A percentile compares a stretch with the other conserved stretches of the same genome.
phyloP scores from a whole-genome alignment of 257 asterid species.

The Craterostigma plantagineum region DNA sequence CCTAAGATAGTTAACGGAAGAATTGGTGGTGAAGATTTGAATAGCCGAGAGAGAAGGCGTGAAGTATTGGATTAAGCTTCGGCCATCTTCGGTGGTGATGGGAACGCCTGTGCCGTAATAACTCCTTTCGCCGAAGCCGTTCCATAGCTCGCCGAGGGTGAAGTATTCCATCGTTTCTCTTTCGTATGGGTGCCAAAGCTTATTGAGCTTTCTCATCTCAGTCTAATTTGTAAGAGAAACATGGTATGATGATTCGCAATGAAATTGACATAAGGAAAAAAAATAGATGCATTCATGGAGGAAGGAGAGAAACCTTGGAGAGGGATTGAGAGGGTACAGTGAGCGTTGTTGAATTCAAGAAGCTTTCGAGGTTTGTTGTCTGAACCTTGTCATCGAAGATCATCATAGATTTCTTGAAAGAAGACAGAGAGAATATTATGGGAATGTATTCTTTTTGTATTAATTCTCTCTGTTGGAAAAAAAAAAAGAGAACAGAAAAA shows the following conservation, averaged over 20 bases:
- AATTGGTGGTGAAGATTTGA: slow-evolving; percentile 78
- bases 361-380: slow-evolving; percentile 39
- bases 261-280: not conserved
- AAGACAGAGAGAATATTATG: too few species aligned
- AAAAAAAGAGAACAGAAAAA: slow-evolving; percentile 18
- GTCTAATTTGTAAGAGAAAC: slow-evolving; percentile 23
- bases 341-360: slow-evolving; percentile 43
- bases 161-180: slow-evolving; percentile 75
- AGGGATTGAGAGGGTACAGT: slow-evolving; percentile 31
- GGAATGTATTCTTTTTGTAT: too few species aligned
- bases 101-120: slow-evolving; percentile 93
- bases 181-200: slow-evolving; percentile 94
- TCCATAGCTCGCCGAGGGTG: slow-evolving; percentile 78
- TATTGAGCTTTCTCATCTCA: slow-evolving; percentile 67
- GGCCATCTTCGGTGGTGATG: slow-evolving; percentile 43
- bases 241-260: not conserved
- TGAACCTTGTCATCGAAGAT: slow-evolving; percentile 19
- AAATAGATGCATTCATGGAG: too few species aligned
- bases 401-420: too few species aligned
- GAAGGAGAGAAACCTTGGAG: slow-evolving; percentile 21
- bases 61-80: slow-evolving; percentile 56
- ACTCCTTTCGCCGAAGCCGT: slow-evolving; percentile 78
- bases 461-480: too few species aligned
- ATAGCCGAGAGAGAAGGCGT: slow-evolving; percentile 94
- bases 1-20: slow-evolving; percentile 13